A percentile compares a stretch with the other conserved stretches of the same genome.
These are phyloP conservation scores for Diaporthe amygdali DNA, from an alignment of 2,329 filamentous ascomycete genomes.

Conservation along the genomic window DNA sequence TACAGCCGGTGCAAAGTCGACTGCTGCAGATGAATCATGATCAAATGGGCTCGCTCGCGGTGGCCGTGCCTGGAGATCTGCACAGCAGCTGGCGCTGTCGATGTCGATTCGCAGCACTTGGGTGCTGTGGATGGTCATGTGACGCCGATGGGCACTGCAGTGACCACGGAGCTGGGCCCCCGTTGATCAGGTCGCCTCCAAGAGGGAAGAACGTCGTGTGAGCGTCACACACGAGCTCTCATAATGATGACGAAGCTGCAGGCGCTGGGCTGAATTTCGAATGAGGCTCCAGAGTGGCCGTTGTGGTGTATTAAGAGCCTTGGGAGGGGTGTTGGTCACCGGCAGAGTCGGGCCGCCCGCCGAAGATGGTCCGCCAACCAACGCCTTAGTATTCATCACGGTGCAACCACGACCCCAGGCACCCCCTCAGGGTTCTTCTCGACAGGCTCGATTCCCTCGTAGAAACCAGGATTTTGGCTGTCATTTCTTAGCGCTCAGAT, in stretches of 20 bases:
- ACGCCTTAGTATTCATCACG: not conserved
- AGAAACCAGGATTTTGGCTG: constrained; percentile 1
- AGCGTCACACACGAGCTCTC: not conserved
- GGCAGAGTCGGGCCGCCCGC: constrained; percentile 20
- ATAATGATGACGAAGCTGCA: constrained; percentile 16
- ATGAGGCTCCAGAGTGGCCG: constrained; percentile 4
- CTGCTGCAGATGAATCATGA: not conserved
- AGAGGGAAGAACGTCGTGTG: not conserved
- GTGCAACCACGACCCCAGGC: constrained; percentile 20
- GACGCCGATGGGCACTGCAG: not conserved
- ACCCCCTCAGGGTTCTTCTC: constrained; percentile 2
- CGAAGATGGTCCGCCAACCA: constrained; percentile 26
- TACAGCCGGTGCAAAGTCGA: not conserved
- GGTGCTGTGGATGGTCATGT: constrained; percentile 9
- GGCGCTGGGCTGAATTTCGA: not conserved
- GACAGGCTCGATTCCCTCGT: not conserved
- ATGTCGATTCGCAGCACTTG: not conserved
- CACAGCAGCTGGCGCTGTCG: not conserved
- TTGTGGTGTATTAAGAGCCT: constrained; percentile 14
- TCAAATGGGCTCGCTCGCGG: not conserved
- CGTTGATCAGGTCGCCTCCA: not conserved
- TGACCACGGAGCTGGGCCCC: constrained; percentile 6
- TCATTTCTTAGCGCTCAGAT: constrained; percentile 13
- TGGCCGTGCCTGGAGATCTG: not conserved
- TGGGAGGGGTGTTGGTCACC: constrained; percentile 8